A percentile compares a stretch with the other conserved stretches of the same genome.
phyloP scores from a whole-genome alignment of 352 stramenopile genomes.

The Pythium folliculosum region DNA sequence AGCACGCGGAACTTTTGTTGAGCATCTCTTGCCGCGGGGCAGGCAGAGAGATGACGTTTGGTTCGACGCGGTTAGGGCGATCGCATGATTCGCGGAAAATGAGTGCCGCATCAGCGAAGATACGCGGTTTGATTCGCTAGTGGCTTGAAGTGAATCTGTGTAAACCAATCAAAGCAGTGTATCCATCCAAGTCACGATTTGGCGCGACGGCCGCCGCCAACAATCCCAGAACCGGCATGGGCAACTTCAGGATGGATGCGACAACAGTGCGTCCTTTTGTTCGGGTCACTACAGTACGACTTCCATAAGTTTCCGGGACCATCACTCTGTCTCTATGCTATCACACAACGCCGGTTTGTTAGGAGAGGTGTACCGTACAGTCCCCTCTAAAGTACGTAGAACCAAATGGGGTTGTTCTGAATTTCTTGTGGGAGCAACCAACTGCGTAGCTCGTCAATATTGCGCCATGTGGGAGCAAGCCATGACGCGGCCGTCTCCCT shows the following conservation, averaged over 20 bases:
- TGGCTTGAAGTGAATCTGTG: conserved; percentile 2
- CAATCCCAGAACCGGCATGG: conserved; percentile 31
- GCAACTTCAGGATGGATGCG: neutral
- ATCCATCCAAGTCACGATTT: conserved; percentile 34
- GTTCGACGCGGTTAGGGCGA: conserved; percentile 9
- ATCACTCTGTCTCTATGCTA: conserved; percentile 5
- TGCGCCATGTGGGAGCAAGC: neutral
- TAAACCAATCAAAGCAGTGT: conserved; percentile 24
- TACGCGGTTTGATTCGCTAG: conserved; percentile 20
- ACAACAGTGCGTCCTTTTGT: neutral
- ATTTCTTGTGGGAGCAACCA: conserved; percentile 10
- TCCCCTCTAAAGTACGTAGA: conserved; percentile 6
- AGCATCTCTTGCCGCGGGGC: conserved; percentile 8
- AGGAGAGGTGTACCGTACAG: neutral
- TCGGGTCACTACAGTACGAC: conserved; percentile 1
- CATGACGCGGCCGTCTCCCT: neutral
- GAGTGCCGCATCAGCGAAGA: conserved; percentile 16
- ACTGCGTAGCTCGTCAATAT: neutral
- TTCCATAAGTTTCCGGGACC: neutral
- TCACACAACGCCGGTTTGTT: neutral
- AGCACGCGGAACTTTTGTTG: neutral
- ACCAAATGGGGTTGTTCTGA: conserved; percentile 2
- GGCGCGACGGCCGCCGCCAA: neutral
- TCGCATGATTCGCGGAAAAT: conserved; percentile 13
- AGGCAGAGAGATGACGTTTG: conserved; percentile 24